phyloP scores from a whole-genome alignment of 2,329 filamentous ascomycete species.

The Fonsecaea nubica region DNA sequence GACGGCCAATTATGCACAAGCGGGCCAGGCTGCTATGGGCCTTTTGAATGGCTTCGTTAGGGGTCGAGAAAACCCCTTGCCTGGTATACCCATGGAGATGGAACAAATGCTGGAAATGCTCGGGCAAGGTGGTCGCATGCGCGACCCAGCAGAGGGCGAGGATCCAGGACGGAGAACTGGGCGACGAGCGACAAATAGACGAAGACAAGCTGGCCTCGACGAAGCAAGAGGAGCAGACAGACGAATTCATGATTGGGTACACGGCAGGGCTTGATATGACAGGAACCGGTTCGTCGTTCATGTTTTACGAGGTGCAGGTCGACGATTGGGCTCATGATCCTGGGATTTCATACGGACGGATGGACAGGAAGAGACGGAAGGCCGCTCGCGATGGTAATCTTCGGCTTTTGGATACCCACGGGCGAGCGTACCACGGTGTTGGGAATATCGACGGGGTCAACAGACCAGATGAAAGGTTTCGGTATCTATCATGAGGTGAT shows the following conservation, averaged over 20 bases:
- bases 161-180: conserved; percentile 10
- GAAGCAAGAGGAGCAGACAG: conserved; percentile 50
- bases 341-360: neutral
- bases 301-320: neutral
- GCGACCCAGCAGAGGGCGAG: conserved; percentile 26
- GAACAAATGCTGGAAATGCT: conserved; percentile 28
- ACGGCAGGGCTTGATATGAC: conserved; percentile 19
- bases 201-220: conserved; percentile 46
- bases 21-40: conserved; percentile 44
- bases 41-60: conserved; percentile 37
- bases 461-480: neutral
- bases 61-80: conserved; percentile 38
- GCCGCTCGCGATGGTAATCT: neutral
- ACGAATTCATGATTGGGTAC: conserved; percentile 35
- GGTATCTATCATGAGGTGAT: neutral
- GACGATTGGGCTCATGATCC: neutral
- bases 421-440: neutral
- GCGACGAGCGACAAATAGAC: conserved; percentile 20
- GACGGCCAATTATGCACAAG: conserved; percentile 44
- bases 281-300: neutral
- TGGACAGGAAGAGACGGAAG: neutral
- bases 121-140: conserved; percentile 5
- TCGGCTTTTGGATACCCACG: conserved; percentile 1
- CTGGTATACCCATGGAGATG: conserved; percentile 31
- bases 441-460: conserved; percentile 1